phyloP scores from a whole-genome alignment of 1,284 basidiomycete species.

The Heterobasidion annosum region DNA sequence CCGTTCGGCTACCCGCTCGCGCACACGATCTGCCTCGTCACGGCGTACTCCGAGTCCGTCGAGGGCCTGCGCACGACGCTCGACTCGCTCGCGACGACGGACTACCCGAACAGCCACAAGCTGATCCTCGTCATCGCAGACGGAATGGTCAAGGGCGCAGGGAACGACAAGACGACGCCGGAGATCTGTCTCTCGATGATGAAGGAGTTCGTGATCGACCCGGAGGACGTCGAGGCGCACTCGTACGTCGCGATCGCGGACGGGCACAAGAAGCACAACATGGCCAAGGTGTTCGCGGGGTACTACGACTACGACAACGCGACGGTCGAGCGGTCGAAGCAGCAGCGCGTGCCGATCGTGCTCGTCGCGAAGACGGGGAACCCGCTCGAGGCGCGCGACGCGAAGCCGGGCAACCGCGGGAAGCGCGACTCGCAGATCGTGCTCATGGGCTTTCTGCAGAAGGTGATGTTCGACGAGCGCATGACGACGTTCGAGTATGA shows the following conservation, averaged over 20 bases:
- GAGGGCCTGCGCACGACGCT: conserved; percentile 96
- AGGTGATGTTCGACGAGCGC: conserved; percentile 98
- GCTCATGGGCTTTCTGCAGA: conserved; percentile 96
- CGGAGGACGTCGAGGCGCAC: conserved; percentile 85
- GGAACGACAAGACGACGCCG: conserved; percentile 82
- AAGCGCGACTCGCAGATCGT: conserved; percentile 99
- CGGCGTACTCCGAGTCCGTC: conserved; percentile 96
- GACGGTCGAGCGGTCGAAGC: conserved; percentile 89
- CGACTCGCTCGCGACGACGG: conserved; percentile 95
- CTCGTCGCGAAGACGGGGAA: conserved; percentile 94
- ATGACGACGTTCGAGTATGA: conserved; percentile 99
- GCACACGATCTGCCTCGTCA: conserved; percentile 94
- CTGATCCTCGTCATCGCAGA: conserved; percentile 94
- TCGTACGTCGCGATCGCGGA: conserved; percentile 99
- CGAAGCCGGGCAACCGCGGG: conserved; percentile 97
- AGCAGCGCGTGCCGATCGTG: conserved; percentile 94
- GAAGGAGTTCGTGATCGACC: conserved; percentile 86
- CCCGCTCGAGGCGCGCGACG: conserved; percentile 77
- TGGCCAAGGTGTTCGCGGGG: conserved; percentile 98
- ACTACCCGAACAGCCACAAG: conserved; percentile 98
- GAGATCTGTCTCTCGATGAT: conserved; percentile 97
- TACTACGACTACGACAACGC: conserved; percentile 95
- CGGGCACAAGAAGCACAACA: conserved; percentile 98
- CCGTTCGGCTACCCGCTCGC: conserved; percentile 95
- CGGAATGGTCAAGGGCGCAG: conserved; percentile 96